Percentiles rank a stretch among this genome's conserved stretches.
Conservation (phyloP, 257 asterid genomes). For the Datura wrightii region DNA sequence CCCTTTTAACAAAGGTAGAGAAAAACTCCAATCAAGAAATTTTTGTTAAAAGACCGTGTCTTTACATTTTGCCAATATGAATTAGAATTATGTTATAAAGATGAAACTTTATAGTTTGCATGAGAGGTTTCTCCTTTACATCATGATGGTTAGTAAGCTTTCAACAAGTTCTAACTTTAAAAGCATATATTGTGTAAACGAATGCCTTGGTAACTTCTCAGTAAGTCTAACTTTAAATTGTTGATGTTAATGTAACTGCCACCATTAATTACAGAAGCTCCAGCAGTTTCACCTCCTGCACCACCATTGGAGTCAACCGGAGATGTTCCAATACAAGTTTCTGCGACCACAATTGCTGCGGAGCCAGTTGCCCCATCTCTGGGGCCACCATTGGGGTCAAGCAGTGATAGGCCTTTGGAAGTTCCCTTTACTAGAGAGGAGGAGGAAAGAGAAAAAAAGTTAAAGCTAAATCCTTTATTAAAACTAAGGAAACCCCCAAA, state of each 20-base stretch:
- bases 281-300: neutral
- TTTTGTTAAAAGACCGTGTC: neutral
- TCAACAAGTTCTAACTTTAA: neutral
- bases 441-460: neutral
- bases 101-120: neutral
- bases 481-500: slow-evolving; percentile 13
- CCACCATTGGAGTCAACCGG: neutral
- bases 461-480: slow-evolving; percentile 2
- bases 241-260: neutral
- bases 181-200: neutral
- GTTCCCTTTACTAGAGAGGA: neutral
- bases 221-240: neutral
- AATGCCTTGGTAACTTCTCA: neutral
- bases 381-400: neutral
- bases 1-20: too few relatives aligned
- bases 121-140: neutral
- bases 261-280: neutral
- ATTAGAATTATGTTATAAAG: neutral
- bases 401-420: neutral
- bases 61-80: neutral
- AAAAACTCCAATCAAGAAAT: neutral
- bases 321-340: neutral
- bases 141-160: neutral
- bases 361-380: neutral
- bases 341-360: neutral